Conservation (phyloP, 345 rosid genomes). For the Eucalyptus curtisii region DNA sequence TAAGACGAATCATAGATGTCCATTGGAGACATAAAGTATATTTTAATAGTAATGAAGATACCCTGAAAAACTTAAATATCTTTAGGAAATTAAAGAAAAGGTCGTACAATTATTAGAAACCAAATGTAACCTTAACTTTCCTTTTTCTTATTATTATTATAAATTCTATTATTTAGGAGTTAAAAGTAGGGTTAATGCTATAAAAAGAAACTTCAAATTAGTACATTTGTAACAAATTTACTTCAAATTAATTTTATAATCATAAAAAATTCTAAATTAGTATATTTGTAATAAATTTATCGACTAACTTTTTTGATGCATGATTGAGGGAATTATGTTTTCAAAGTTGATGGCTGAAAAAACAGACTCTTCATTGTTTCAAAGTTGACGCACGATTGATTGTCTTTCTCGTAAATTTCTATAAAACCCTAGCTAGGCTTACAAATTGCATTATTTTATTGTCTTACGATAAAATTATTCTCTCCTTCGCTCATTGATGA, state of each 20-base stretch:
- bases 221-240: rapidly evolving
- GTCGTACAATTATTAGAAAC: neutral
- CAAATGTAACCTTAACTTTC: neutral
- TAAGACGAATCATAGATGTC: neutral
- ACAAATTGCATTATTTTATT: neutral
- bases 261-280: too few relatives aligned
- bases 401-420: neutral
- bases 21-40: neutral
- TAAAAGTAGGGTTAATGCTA: neutral
- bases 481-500: neutral
- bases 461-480: neutral
- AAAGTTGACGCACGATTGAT: neutral
- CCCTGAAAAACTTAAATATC: neutral
- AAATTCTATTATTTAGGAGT: neutral
- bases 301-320: too few relatives aligned
- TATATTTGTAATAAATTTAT: neutral
- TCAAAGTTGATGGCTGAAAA: neutral
- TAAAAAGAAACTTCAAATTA: too few relatives aligned
- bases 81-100: neutral
- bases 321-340: neutral
- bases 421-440: neutral
- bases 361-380: neutral
- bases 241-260: neutral
- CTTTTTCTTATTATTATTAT: neutral
- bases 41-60: neutral